Conservation (phyloP, 1,284 basidiomycete genomes). For the Entoloma clypeatum region DNA sequence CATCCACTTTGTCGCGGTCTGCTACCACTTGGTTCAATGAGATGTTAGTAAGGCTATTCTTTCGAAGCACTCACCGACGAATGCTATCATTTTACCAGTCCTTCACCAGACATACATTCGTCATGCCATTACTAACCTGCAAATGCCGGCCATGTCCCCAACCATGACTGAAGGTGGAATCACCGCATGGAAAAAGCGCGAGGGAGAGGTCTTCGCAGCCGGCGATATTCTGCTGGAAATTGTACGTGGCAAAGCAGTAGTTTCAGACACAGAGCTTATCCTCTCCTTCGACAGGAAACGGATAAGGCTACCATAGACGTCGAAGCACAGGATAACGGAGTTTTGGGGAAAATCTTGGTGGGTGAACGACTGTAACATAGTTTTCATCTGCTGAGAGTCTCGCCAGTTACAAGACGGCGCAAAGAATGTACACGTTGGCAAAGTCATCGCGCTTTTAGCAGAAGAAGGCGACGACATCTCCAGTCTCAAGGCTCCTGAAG, state of each 20-base stretch:
- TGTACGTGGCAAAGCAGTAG: slow-evolving; percentile 46
- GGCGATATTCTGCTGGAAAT: slow-evolving; percentile 95
- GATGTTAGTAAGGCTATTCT: too few species aligned
- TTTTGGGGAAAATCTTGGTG: slow-evolving; percentile 91
- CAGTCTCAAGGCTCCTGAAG: slow-evolving; percentile 72
- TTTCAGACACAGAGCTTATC: too few species aligned
- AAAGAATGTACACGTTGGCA: slow-evolving; percentile 86
- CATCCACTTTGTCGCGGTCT: too few species aligned
- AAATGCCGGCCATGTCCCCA: slow-evolving; percentile 97
- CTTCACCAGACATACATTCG: slow-evolving; percentile 55
- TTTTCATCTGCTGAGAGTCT: slow-evolving; percentile 6
- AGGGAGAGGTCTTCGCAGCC: slow-evolving; percentile 79
- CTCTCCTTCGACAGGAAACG: too few species aligned
- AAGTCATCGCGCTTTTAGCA: slow-evolving; percentile 87
- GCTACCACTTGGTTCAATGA: too few species aligned
- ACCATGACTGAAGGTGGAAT: slow-evolving; percentile 99
- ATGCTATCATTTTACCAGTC: slow-evolving; percentile 36
- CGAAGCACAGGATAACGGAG: slow-evolving; percentile 96
- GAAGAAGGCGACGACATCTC: slow-evolving; percentile 96
- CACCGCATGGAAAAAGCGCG: slow-evolving; percentile 87
- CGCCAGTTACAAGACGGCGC: slow-evolving; percentile 74
- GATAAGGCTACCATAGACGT: slow-evolving; percentile 99
- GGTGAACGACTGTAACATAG: slow-evolving; percentile 22
- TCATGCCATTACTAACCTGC: slow-evolving; percentile 63
- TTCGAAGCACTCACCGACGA: slow-evolving; percentile 1